Conservation (phyloP, 495 filamentous ascomycete genomes). For the Hypoxylon intermedium region DNA sequence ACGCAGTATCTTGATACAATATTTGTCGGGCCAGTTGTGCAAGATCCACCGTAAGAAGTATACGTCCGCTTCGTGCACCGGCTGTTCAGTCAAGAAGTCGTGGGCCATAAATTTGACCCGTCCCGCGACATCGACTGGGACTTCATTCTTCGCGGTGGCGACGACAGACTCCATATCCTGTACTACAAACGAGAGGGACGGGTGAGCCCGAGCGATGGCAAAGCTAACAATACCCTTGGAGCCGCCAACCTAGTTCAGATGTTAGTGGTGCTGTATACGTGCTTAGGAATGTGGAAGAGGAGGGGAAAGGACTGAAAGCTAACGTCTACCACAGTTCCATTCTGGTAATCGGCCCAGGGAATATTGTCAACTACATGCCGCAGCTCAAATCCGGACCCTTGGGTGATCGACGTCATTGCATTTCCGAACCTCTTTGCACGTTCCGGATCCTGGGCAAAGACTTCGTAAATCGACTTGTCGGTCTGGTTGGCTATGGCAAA, state of each 20-base stretch:
- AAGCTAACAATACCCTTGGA: slow-evolving; percentile 47
- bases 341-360: slow-evolving; percentile 38
- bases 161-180: slow-evolving; percentile 47
- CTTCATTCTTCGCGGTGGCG: slow-evolving; percentile 2
- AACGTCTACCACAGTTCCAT: slow-evolving; percentile 46
- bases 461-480: slow-evolving; percentile 41
- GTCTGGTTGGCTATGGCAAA: slow-evolving; percentile 44
- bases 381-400: slow-evolving; percentile 38
- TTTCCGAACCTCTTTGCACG: slow-evolving; percentile 46
- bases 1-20: slow-evolving; percentile 54
- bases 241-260: too few relatives aligned
- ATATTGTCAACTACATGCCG: slow-evolving; percentile 41
- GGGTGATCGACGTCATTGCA: slow-evolving; percentile 35
- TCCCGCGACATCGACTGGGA: slow-evolving; percentile 26
- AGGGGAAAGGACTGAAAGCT: too few relatives aligned
- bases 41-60: slow-evolving; percentile 60
- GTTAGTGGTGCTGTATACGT: too few relatives aligned
- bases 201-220: slow-evolving; percentile 46
- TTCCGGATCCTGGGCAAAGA: slow-evolving; percentile 34
- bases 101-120: slow-evolving; percentile 47
- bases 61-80: slow-evolving; percentile 47
- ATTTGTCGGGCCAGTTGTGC: slow-evolving; percentile 60
- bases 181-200: slow-evolving; percentile 48
- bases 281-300: too few relatives aligned
- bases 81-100: slow-evolving; percentile 58